Conservation (phyloP, 2,329 filamentous ascomycete genomes). For the Ophiostoma pallidulum region DNA sequence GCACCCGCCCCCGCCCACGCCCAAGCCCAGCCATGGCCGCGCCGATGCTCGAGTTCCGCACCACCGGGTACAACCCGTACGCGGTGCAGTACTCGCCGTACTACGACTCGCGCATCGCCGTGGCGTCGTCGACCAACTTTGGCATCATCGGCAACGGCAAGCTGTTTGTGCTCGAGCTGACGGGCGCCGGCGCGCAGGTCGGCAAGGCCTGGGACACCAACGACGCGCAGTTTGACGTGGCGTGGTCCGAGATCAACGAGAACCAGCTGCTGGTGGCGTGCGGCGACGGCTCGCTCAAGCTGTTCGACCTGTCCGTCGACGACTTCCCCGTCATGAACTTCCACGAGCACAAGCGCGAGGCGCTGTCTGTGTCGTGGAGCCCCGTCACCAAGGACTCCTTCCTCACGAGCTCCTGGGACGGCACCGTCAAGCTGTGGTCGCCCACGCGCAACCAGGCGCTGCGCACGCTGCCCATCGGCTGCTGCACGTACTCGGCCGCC, state of each 20-base stretch:
- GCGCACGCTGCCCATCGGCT: constrained; percentile 79
- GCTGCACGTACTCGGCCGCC: constrained; percentile 86
- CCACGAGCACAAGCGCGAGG: constrained; percentile 86
- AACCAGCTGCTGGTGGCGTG: constrained; percentile 84
- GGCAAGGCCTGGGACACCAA: constrained; percentile 91
- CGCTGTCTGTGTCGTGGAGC: constrained; percentile 90
- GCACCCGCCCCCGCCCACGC: neutral
- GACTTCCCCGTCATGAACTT: constrained; percentile 87
- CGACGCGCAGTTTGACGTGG: constrained; percentile 88
- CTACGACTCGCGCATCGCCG: constrained; percentile 88
- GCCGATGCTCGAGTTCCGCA: constrained; percentile 84
- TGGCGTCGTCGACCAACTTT: constrained; percentile 87
- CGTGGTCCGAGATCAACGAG: constrained; percentile 95
- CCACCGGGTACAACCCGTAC: constrained; percentile 89
- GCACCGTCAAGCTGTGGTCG: constrained; percentile 93
- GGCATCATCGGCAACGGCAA: constrained; percentile 94
- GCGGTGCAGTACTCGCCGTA: constrained; percentile 98
- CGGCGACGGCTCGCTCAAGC: constrained; percentile 88
- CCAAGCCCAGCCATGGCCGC: constrained; percentile 14
- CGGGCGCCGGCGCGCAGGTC: constrained; percentile 70
- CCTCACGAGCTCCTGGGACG: constrained; percentile 89
- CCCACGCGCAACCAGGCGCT: constrained; percentile 66
- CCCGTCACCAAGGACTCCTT: constrained; percentile 85
- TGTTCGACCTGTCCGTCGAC: constrained; percentile 75
- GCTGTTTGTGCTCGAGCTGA: constrained; percentile 74